Evolutionary conservation across 352 stramenopile genomes (phyloP), one percentile per base, ranked within the genome.

Genomic region (Globisporangium camurandrum): DNA sequence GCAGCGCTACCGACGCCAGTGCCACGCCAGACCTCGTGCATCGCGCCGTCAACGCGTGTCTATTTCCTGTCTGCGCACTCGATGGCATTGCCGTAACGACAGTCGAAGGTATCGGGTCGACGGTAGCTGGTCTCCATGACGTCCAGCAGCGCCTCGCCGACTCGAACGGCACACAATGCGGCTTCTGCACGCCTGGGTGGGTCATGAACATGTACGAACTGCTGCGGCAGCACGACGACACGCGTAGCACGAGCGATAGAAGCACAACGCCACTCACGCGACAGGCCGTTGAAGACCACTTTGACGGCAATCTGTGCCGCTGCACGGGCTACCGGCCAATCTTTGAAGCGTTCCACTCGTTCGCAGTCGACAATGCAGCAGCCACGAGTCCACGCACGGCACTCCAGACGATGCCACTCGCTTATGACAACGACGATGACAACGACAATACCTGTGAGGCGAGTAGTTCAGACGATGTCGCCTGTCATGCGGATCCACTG

Each of bases 281-380:
- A 77, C 75, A 82, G n/a, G 73, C 93, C 48, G 84, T 98, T 43
- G 89, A 98, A 53, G 84, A 97, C 64, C 73, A 88, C 56, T 71
- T 98, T 60, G 95, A 98, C 68, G 93, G 95, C 23, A 98, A 98
- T 64, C 61, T 98, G 27, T 98, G 95, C 61, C 85, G 95, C 6
- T 98, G 95, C 62, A 98, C 95, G 2, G 81, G 81, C 19, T 93
- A 93, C 47, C 78, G 81, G 14, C 78, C 78, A 11, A 88, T 93
- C 44, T 51, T 93, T 7, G 85, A 97, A 33, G 82, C 85, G 1
- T 84, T 85, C 46, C 93, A 95, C 54, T 90, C 80, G 47, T 91
- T 97, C 49, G 84, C 77, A 5, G 67, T 61, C 12, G 82, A 95
- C 58, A 81, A 68, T 22, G 41, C 31, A 1, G 60, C 73, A 11